phyloP scores from a whole-genome alignment of 2,329 filamentous ascomycete species.

The Ambrosiella beaveri region DNA sequence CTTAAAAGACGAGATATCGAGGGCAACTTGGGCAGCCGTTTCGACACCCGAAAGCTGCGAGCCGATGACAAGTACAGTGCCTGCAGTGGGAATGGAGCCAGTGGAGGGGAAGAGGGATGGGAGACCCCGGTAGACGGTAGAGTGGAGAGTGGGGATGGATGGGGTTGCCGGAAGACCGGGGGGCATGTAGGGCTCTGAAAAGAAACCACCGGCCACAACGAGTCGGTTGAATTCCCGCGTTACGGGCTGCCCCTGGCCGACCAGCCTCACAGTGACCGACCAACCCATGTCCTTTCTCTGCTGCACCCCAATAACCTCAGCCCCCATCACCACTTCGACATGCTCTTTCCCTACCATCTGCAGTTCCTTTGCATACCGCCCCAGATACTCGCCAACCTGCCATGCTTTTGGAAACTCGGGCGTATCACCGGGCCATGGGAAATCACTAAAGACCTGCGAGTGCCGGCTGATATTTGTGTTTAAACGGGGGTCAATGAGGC shows the following conservation, averaged over 20 bases:
- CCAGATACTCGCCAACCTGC: constrained; percentile 58
- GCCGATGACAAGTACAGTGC: constrained; percentile 57
- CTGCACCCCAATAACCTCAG: constrained; percentile 20
- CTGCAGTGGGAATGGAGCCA: constrained; percentile 21
- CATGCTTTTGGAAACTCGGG: constrained; percentile 59
- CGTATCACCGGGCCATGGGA: constrained; percentile 45
- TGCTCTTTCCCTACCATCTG: constrained; percentile 19
- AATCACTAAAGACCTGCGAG: constrained; percentile 55
- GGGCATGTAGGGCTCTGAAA: constrained; percentile 42
- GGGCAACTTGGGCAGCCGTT: constrained; percentile 53
- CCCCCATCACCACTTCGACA: constrained; percentile 21
- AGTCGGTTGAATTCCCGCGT: constrained; percentile 50
- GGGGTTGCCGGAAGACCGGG: constrained; percentile 20
- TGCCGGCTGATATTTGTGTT: constrained; percentile 57
- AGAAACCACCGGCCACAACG: constrained; percentile 60
- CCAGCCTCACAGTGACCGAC: constrained; percentile 22
- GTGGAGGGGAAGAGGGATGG: constrained; percentile 26
- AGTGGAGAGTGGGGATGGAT: constrained; percentile 43
- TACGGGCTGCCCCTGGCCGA: constrained; percentile 16
- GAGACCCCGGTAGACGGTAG: constrained; percentile 45
- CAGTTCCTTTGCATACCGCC: constrained; percentile 37
- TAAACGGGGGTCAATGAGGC: constrained; percentile 44
- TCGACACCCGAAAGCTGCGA: constrained; percentile 74
- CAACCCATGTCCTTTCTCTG: constrained; percentile 24
- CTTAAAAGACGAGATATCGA: constrained; percentile 47